A percentile compares a stretch with the other conserved stretches of the same genome.
These are phyloP conservation scores for Voacanga thouarsii DNA, from an alignment of 257 asterid species.

Conservation along the genomic window DNA sequence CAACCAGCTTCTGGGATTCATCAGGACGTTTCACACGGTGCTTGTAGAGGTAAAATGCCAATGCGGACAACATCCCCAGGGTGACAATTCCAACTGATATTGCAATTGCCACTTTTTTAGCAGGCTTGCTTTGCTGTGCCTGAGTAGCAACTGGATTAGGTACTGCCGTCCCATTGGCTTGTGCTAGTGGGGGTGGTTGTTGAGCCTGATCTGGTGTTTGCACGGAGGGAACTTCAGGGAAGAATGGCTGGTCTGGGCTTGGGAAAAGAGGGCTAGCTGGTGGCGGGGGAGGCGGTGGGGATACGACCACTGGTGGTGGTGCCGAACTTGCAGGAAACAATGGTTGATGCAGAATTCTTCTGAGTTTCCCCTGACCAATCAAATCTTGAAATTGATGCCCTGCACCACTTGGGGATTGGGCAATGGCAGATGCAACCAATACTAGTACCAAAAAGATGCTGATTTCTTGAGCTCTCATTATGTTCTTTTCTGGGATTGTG, in stretches of 20 bases:
- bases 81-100: constrained; percentile 54
- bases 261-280: constrained; percentile 37
- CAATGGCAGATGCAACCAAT: constrained; percentile 23
- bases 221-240: constrained; percentile 71
- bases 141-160: constrained; percentile 36
- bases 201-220: constrained; percentile 46
- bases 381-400: constrained; percentile 23
- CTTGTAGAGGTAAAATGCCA: constrained; percentile 58
- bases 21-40: constrained; percentile 41
- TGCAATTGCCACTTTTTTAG: constrained; percentile 62
- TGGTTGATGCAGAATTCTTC: constrained; percentile 90
- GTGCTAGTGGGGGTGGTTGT: constrained; percentile 39
- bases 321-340: constrained; percentile 52
- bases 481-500: constrained; percentile 27
- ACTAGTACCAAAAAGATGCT: constrained; percentile 36
- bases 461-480: constrained; percentile 42
- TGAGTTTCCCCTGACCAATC: constrained; percentile 20
- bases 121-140: constrained; percentile 33
- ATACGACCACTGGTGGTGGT: constrained; percentile 35
- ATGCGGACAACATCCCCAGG: constrained; percentile 54
- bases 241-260: constrained; percentile 81
- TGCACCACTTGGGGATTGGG: constrained; percentile 17
- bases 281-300: constrained; percentile 27
- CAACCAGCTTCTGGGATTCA: constrained; percentile 64
- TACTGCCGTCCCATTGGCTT: constrained; percentile 34